Evolutionary conservation across 139 green algal genomes (phyloP), one percentile per base, ranked within the genome.

Genomic region (Chlorella sorokiniana): DNA sequence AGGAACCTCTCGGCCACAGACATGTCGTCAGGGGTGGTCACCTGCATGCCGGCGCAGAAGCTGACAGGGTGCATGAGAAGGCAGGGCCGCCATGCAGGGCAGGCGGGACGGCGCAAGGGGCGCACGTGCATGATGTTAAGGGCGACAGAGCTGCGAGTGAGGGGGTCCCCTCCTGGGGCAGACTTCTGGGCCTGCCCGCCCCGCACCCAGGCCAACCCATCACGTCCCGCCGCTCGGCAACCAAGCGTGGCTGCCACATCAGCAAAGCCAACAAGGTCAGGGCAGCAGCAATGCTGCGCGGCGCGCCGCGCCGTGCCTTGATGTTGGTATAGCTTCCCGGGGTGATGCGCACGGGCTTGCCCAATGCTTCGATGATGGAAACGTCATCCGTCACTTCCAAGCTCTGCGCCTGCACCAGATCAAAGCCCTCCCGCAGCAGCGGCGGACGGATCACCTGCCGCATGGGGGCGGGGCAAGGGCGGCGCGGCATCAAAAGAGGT

Each of bases 351-450:
- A 99, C 97, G 0, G 94, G 95, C 83, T 91, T 72, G n/a, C 95
- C 95, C 72, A 99, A 84, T 11, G 95, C 91, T 85, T 99, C 97
- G 10, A 99, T 93, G 83, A 99, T 98, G 27, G 94, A 98, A 51
- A 99, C 96, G 62, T 99, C 96, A 81, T 99, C 97, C 11, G 96
- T 99, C 18, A 99, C 95, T 80, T 97, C 96, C 61, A 98, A 80
- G 22, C 81, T 69, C 65, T 98, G 62, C 4, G 79, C 51, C 61
- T 88, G 83, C 8, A 98, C 93, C 71, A 95, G 79, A 79, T 95
- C 88, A 88, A 98, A 99, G 14, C 96, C 96, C 2, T 88, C 70
- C 1, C 76, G 79, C 80, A 99, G 88, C 83, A 99, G 83, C 2
- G 83, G 83, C 5, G 96, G 95, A 7, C 79, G 82, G 51, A 98